Base-by-base conservation (phyloP, 2,329 filamentous ascomycete genomes). In the Penicillium sp. region DNA sequence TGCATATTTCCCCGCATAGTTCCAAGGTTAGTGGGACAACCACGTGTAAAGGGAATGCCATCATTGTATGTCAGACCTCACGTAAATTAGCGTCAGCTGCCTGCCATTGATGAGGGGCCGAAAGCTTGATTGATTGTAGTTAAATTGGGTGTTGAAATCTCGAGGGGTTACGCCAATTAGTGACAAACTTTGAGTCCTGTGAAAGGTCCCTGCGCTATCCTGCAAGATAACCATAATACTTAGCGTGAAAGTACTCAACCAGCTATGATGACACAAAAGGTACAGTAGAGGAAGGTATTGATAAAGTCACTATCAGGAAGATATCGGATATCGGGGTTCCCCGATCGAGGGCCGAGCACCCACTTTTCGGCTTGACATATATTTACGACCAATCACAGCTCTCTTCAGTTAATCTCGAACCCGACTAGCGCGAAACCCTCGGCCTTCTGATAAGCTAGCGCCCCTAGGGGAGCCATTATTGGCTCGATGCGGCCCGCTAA, bases 401-500 rank as follows among this genome's bases (percentile, higher is more conserved):
- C 5, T 11, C 2, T 5, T 12, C 6, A 10, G 4, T 6, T 10
- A 18, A 4, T 18, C 25, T 12, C n/a, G 13, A 31, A n/a, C n/a
- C n/a, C n/a, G 25, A 16, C 22, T 36, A 28, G 27, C 43, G 25
- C 16, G 43, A 22, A 44, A 51, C n/a, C 35, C 22, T 31, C 11
- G 49, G 53, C 30, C 13, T 50, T 13, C 46, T 54, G 57, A 59
- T 61, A 60, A 60, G 58, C 54, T 47, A 41, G 41, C 19, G 27
- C 19, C 41, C 28, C n/a, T 25, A 2, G 0, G 13, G 2, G 4
- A 0, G 1, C 19, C 4, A 7, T 50, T 11, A 56, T 49, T 56
- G 50, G 50, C 2, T 25, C 2, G 10, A 3, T 0, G 2, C 4
- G 22, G 11, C 4, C n/a, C 31, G 0, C 8, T 3, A 14, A 36